A percentile compares a stretch with the other conserved stretches of the same genome.
Evolutionary conservation across 2,329 filamentous ascomycete species (phyloP).

Genomic region (Achaetomium macrosporum): DNA sequence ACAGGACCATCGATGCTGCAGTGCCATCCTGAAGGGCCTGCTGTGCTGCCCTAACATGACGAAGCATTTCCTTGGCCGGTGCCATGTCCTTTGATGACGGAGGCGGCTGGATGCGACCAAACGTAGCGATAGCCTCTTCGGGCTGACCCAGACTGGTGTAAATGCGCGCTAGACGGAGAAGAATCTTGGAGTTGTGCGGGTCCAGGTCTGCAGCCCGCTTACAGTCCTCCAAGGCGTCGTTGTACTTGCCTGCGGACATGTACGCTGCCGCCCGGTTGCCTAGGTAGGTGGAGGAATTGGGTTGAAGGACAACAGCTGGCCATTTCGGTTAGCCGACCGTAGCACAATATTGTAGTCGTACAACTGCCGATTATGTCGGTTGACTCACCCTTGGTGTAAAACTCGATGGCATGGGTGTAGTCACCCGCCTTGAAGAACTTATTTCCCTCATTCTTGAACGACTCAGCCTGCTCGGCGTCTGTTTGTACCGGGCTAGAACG

Average conservation of each 20-base stretch:
- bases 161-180: constrained; percentile 82
- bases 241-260: constrained; percentile 78
- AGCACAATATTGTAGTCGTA: constrained; percentile 6
- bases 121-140: constrained; percentile 77
- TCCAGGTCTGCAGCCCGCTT: constrained; percentile 76
- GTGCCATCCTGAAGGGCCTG: constrained; percentile 68
- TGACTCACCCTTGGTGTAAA: constrained; percentile 83
- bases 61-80: constrained; percentile 76
- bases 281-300: constrained; percentile 80
- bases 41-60: constrained; percentile 74
- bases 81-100: constrained; percentile 81
- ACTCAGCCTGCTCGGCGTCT: constrained; percentile 71
- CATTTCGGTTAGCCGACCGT: constrained; percentile 16
- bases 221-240: constrained; percentile 80
- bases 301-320: constrained; percentile 82
- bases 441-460: constrained; percentile 88
- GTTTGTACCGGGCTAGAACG: constrained; percentile 52
- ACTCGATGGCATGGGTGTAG: constrained; percentile 78
- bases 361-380: not conserved
- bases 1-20: constrained; percentile 83
- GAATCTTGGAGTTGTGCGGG: constrained; percentile 77
- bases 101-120: constrained; percentile 70
- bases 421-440: constrained; percentile 95
- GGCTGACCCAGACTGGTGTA: constrained; percentile 83
- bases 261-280: constrained; percentile 93